Conservation (phyloP, 768 basidiomycete species). For the Bullera alba region DNA sequence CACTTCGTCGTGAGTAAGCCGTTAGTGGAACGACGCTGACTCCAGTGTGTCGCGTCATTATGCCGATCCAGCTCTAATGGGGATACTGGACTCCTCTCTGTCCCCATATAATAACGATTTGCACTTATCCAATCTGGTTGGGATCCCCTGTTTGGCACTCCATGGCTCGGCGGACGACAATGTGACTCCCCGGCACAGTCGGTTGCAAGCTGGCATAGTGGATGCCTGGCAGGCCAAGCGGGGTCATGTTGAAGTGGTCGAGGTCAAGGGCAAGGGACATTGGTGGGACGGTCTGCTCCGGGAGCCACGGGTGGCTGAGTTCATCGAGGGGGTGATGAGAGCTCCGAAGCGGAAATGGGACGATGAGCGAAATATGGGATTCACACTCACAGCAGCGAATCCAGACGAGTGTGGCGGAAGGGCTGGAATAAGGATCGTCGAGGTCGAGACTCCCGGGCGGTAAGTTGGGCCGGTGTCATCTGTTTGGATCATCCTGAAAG, state of each 20-base stretch:
- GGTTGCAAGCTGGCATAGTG: slow-evolving; percentile 59
- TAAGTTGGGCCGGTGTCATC: slow-evolving; percentile 39
- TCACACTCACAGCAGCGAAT: slow-evolving; percentile 66
- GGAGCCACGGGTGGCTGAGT: slow-evolving; percentile 52
- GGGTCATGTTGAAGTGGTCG: slow-evolving; percentile 8
- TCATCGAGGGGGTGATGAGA: slow-evolving; percentile 8
- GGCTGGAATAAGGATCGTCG: slow-evolving; percentile 62
- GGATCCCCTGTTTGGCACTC: slow-evolving; percentile 64
- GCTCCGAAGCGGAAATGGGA: slow-evolving; percentile 5
- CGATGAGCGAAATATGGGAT: slow-evolving; percentile 43
- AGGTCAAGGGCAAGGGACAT: slow-evolving; percentile 24
- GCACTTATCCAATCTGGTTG: slow-evolving; percentile 68
- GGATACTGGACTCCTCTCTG: slow-evolving; percentile 65
- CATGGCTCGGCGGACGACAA: slow-evolving; percentile 74
- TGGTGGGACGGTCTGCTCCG: slow-evolving; percentile 31
- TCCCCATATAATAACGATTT: slow-evolving; percentile 83
- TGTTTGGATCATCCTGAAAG: neutral
- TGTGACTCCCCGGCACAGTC: slow-evolving; percentile 78
- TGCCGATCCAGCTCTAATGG: slow-evolving; percentile 65
- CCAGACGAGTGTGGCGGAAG: slow-evolving; percentile 65
- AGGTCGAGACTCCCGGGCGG: slow-evolving; percentile 63
- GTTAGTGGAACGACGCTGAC: neutral
- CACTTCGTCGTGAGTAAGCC: slow-evolving; percentile 55
- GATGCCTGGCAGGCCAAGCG: slow-evolving; percentile 53
- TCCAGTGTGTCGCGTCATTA: slow-evolving; percentile 52